phyloP scores from a whole-genome alignment of 2,329 filamentous ascomycete species.

The Paraphoma sp. region DNA sequence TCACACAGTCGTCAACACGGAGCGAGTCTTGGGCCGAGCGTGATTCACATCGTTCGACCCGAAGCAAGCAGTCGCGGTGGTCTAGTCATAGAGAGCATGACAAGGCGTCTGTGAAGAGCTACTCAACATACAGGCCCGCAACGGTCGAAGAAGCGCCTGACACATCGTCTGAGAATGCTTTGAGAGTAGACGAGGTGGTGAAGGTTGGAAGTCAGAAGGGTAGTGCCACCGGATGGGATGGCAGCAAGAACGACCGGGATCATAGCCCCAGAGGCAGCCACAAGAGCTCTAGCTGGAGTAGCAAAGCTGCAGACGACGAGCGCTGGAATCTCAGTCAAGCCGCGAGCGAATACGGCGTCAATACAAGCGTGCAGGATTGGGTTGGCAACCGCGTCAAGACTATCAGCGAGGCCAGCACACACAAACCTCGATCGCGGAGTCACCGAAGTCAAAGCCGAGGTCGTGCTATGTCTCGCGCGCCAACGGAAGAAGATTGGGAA shows the following conservation, averaged over 20 bases:
- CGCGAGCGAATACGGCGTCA: neutral
- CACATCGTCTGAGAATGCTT: conserved; percentile 11
- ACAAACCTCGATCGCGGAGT: neutral
- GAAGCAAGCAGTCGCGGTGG: neutral
- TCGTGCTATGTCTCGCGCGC: neutral
- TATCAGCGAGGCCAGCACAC: conserved; percentile 1
- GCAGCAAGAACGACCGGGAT: neutral
- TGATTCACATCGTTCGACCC: neutral
- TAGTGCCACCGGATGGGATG: neutral
- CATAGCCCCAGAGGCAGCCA: neutral
- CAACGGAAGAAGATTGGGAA: neutral
- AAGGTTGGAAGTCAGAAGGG: conserved; percentile 9
- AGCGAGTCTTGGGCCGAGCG: neutral
- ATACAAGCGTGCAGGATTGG: conserved; percentile 4
- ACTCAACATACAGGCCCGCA: conserved; percentile 27
- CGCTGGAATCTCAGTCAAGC: neutral
- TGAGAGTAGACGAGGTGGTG: neutral
- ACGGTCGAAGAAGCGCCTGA: conserved; percentile 28
- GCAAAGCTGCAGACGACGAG: neutral
- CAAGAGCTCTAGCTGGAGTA: neutral
- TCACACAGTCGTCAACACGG: neutral
- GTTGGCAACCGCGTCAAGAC: neutral
- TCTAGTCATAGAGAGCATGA: conserved; percentile 2
- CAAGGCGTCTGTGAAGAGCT: conserved; percentile 10
- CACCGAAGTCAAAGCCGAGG: neutral